Evolutionary conservation across 2,329 filamentous ascomycete genomes (phyloP).

Genomic region (Ceratocystis huliohia): DNA sequence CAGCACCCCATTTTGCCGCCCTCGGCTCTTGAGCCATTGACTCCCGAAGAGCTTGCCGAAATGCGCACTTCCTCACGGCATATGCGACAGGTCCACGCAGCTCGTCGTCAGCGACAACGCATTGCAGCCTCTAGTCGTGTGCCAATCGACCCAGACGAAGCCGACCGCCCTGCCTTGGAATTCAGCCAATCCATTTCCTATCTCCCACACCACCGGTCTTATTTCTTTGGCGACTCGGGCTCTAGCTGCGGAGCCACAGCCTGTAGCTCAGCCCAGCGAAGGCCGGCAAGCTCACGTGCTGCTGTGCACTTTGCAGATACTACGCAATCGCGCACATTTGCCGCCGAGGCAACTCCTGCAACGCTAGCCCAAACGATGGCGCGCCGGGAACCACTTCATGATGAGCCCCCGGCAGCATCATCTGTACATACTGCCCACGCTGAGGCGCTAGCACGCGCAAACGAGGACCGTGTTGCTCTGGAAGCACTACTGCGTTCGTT

Average conservation of each 20-base stretch:
- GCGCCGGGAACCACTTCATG: not conserved
- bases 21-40: not conserved
- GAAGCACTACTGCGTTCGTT: not conserved
- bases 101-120: not conserved
- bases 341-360: not conserved
- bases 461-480: not conserved
- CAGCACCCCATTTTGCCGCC: not conserved
- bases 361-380: not conserved
- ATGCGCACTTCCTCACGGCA: not conserved
- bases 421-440: not conserved
- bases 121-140: not conserved
- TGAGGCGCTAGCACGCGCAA: not conserved
- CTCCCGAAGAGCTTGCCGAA: not conserved
- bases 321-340: not conserved
- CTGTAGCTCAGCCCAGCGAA: not conserved
- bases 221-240: not conserved
- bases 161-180: not conserved
- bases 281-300: not conserved
- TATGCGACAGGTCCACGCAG: not conserved
- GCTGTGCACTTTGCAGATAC: not conserved
- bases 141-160: not conserved
- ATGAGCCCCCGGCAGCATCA: not conserved
- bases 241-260: not conserved
- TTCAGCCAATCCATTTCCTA: not conserved
- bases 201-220: not conserved